phyloP scores from a whole-genome alignment of 2,329 filamentous ascomycete species.

The Phaeophleospora eucalypticola region DNA sequence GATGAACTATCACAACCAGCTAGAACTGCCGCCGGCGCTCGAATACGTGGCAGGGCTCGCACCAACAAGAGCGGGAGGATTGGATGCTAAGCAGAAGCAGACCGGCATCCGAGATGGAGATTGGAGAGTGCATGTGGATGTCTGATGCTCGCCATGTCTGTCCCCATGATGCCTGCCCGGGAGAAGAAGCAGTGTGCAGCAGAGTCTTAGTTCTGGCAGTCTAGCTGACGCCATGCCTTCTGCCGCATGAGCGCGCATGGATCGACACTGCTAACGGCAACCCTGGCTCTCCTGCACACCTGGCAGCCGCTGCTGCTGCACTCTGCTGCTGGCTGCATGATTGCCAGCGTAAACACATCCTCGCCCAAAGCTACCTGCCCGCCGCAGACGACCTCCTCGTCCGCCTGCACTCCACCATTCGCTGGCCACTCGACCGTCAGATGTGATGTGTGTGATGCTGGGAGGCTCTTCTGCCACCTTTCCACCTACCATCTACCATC shows the following conservation, averaged over 20 bases:
- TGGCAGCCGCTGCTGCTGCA: conserved; percentile 3
- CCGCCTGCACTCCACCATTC: conserved; percentile 10
- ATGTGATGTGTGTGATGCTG: background rate
- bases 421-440: too few relatives aligned
- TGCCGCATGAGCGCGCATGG: conserved; percentile 25
- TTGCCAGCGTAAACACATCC: background rate
- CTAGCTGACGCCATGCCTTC: conserved; percentile 6
- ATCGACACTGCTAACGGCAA: conserved; percentile 25
- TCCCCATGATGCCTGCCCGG: background rate
- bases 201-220: too few relatives aligned
- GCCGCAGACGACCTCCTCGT: too few relatives aligned
- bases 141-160: too few relatives aligned
- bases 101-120: background rate
- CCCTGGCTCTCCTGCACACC: too few relatives aligned
- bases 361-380: background rate
- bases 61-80: too few relatives aligned
- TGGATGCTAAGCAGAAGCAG: too few relatives aligned
- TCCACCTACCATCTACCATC: too few relatives aligned
- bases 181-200: background rate
- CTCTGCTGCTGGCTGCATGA: conserved; percentile 6
- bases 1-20: too few relatives aligned
- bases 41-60: background rate
- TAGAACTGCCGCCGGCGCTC: background rate
- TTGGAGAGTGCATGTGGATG: too few relatives aligned
- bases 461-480: too few relatives aligned